Base-by-base conservation (phyloP, 2,329 filamentous ascomycete species). In the Fonsecaea multimorphosa region DNA sequence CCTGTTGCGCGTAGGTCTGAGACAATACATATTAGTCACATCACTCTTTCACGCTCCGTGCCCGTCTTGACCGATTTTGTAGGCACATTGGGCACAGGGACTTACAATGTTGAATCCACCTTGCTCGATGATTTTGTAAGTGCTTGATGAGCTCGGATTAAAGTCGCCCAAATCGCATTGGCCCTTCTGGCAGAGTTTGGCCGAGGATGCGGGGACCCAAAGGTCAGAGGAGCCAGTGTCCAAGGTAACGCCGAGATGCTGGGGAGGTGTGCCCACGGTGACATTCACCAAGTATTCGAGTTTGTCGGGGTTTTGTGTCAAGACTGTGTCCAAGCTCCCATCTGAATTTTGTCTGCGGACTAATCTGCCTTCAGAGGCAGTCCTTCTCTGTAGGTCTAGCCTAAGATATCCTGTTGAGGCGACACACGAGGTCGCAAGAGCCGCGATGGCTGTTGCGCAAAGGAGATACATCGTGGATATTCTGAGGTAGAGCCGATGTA, bases 201-300 rank as follows among this genome's bases (percentile, higher is more conserved):
- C 59, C 29, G 58, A 66, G 22, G 60, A n/a, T 62, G 58, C 56
- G n/a, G 65, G 67, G 24, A 70, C 56, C 64, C 66, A 70, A 5
- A 68, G 63, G 40, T 72, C 67, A 6, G 65, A 68, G 7, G 62
- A 66, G 8, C 68, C 68, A 11, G 70, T 72, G 56, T 72, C 70
- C 16, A 72, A 36, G 9, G 64, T 63, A 27, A 72, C 58, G 1
- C 29, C 51, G 40, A 70, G 54, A 27, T 38, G 19, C 58, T 72
- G 70, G 40, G 70, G 63, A 24, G 70, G 70, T 11, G 64, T 72
- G 24, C 70, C 68, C n/a, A 72, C 49, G 14, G 62, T 68, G 49
- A 72, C 49, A 38, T 71, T 69, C 54, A 71, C 57, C 34, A 67
- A 27, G 31, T 71, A 71, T 59, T 70, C 68, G 29, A 69, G 58